Evolutionary conservation across 179 eudicot species (phyloP).

Genomic region (Actinidia arguta): DNA sequence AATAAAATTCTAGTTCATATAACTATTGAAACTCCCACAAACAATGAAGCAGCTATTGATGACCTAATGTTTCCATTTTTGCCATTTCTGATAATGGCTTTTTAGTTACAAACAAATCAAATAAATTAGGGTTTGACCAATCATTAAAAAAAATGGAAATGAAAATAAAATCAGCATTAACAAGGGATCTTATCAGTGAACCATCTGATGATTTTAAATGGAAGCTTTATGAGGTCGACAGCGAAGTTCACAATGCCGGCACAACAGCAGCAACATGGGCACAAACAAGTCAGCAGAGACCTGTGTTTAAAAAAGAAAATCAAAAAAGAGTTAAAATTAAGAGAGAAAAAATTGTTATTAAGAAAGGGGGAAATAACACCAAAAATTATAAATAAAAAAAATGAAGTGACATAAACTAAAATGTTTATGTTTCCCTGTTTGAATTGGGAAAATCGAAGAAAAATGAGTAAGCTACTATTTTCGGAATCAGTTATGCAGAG

Average conservation of each 20-base stretch:
- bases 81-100: not conserved
- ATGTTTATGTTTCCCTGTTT: too few relatives aligned
- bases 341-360: not conserved
- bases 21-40: not conserved
- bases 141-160: not conserved
- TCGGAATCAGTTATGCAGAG: too few relatives aligned
- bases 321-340: not conserved
- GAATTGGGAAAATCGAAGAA: too few relatives aligned
- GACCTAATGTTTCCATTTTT: too few relatives aligned
- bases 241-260: conserved; percentile 67
- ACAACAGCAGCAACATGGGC: conserved; percentile 68
- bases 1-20: not conserved
- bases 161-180: conserved; percentile 9
- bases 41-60: too few relatives aligned
- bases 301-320: conserved; percentile 32
- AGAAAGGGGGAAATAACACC: not conserved
- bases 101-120: conserved; percentile 4
- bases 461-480: too few relatives aligned
- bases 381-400: too few relatives aligned
- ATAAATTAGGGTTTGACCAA: not conserved
- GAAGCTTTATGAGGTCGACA: conserved; percentile 56
- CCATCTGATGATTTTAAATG: conserved; percentile 51
- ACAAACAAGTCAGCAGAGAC: conserved; percentile 57
- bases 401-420: too few relatives aligned
- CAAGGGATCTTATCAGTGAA: conserved; percentile 68